Evolutionary conservation across 2,329 filamentous ascomycete species (phyloP).

Genomic region (Talaromyces pinophilus): DNA sequence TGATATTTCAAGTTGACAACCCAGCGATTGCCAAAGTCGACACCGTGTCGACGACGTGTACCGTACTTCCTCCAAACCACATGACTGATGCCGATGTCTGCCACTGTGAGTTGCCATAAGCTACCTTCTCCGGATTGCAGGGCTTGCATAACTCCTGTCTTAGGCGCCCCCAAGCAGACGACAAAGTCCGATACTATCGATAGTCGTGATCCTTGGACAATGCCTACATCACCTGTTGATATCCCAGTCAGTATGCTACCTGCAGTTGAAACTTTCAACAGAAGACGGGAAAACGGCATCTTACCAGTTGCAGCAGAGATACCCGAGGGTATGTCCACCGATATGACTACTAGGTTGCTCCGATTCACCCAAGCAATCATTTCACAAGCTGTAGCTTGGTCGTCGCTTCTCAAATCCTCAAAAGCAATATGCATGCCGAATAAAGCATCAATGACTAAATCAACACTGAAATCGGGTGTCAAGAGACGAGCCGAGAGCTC

Average conservation of each 20-base stretch:
- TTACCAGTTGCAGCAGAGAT: constrained; percentile 76
- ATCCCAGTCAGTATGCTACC: background rate
- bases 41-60: constrained; percentile 75
- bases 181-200: constrained; percentile 81
- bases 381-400: constrained; percentile 81
- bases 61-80: constrained; percentile 83
- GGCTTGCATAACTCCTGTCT: constrained; percentile 78
- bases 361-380: constrained; percentile 94
- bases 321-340: constrained; percentile 88
- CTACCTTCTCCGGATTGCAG: constrained; percentile 62
- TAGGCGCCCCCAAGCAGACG: constrained; percentile 82
- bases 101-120: constrained; percentile 76
- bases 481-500: constrained; percentile 54
- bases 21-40: constrained; percentile 88
- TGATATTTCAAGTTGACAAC: constrained; percentile 67
- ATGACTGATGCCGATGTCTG: constrained; percentile 81
- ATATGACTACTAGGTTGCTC: constrained; percentile 76
- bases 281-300: constrained; percentile 10
- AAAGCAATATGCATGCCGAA: constrained; percentile 85
- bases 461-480: constrained; percentile 65
- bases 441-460: constrained; percentile 84
- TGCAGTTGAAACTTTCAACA: background rate
- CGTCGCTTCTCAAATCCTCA: constrained; percentile 78
- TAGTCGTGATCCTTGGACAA: constrained; percentile 72
- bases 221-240: constrained; percentile 52